Evolutionary conservation across 345 rosid genomes (phyloP).

Genomic region (Dimocarpus longan): DNA sequence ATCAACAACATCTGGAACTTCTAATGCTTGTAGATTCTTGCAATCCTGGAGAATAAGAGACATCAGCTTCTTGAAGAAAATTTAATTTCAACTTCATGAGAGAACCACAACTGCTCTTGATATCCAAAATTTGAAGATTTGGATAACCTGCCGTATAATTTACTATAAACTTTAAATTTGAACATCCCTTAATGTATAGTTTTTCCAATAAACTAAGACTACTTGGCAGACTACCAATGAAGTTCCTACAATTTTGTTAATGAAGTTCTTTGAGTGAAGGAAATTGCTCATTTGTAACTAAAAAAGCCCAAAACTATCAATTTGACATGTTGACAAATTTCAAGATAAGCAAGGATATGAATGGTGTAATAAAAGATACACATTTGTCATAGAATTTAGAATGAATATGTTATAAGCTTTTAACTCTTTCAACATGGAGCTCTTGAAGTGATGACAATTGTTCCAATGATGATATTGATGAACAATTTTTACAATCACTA

Average conservation of each 20-base stretch:
- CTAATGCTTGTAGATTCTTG: conserved; percentile 23
- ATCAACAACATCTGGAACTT: conserved; percentile 14
- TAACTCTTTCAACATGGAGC: no score
- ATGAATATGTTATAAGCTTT: no score
- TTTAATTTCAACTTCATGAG: conserved; percentile 1
- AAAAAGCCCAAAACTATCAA: no score
- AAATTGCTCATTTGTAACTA: no score
- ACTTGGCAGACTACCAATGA: conserved; percentile 21
- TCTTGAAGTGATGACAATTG: neutral
- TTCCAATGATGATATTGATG: conserved; percentile 40
- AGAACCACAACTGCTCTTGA: conserved; percentile 30
- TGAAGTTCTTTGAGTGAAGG: conserved; percentile 20
- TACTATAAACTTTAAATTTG: conserved; percentile 5
- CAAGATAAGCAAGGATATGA: no score
- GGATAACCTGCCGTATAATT: no score
- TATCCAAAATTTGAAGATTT: conserved; percentile 25
- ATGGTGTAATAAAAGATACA: no score
- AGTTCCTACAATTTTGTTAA: conserved; percentile 29
- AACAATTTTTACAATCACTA: conserved; percentile 34
- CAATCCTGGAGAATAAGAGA: conserved; percentile 15
- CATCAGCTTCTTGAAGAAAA: no score
- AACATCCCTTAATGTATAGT: conserved; percentile 28
- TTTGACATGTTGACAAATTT: no score
- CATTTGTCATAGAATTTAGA: no score
- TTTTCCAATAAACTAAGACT: conserved; percentile 29